Percentiles rank a stretch among this genome's conserved stretches.
These are phyloP conservation scores for Phylloporus sp. DNA, from an alignment of 1,284 basidiomycete genomes.

Conservation along the genomic window DNA sequence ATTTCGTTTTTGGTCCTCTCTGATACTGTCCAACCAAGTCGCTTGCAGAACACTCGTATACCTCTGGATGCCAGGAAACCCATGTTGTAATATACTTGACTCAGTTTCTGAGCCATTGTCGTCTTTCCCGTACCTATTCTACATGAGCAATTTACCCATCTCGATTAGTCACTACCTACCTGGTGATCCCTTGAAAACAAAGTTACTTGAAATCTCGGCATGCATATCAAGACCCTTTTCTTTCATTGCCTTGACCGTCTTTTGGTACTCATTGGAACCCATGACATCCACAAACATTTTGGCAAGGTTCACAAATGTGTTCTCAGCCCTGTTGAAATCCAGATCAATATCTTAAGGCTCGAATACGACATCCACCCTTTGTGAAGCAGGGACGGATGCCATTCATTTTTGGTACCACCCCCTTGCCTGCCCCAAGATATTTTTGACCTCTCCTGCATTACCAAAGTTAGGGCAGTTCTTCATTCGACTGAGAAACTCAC, in stretches of 20 bases:
- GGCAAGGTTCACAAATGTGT: constrained; percentile 53
- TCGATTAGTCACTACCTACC: constrained; percentile 14
- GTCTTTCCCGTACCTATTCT: constrained; percentile 45
- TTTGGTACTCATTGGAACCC: constrained; percentile 62
- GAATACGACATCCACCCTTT: constrained; percentile 51
- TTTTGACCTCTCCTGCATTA: constrained; percentile 71
- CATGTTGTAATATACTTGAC: constrained; percentile 63
- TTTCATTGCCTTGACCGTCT: constrained; percentile 50
- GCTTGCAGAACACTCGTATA: constrained; percentile 65
- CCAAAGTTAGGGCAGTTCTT: constrained; percentile 67
- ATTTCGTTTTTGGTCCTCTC: constrained; percentile 63
- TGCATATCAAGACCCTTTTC: constrained; percentile 46
- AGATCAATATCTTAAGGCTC: constrained; percentile 67
- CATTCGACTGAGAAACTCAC: constrained; percentile 53
- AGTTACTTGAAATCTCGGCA: constrained; percentile 61
- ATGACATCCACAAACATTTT: constrained; percentile 64
- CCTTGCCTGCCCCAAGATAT: constrained; percentile 60
- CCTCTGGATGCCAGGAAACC: constrained; percentile 59
- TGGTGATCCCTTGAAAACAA: constrained; percentile 74
- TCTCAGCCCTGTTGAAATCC: constrained; percentile 50
- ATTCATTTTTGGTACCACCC: constrained; percentile 50
- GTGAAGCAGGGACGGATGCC: constrained; percentile 34
- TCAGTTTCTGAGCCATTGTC: constrained; percentile 46
- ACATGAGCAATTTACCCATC: background rate
- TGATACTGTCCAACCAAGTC: constrained; percentile 69